Conservation (phyloP, 129 eudicot species). For the Ambrosia trifida region DNA sequence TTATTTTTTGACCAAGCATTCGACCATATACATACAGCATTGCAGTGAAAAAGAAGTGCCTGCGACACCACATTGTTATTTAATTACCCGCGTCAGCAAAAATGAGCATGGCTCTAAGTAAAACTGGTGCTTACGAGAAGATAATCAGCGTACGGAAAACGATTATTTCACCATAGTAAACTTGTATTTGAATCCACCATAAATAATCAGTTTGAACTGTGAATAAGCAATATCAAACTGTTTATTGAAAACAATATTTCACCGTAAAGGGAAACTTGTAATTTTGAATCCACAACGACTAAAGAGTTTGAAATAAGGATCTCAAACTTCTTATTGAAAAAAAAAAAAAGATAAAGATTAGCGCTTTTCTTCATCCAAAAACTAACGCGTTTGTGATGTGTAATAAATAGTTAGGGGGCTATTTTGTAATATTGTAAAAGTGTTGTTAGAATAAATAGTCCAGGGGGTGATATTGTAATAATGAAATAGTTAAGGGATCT, state of each 20-base stretch:
- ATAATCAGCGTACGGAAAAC: background rate
- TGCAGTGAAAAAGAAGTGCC: constrained; percentile 91
- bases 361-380: background rate
- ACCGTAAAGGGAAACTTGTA: background rate
- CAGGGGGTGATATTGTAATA: no score
- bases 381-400: background rate
- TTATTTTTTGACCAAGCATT: constrained; percentile 63
- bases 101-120: background rate
- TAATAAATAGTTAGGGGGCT: no score
- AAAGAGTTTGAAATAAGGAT: background rate
- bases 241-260: background rate
- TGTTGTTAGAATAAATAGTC: no score
- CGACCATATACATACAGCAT: constrained; percentile 88
- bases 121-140: background rate
- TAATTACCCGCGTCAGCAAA: constrained; percentile 8
- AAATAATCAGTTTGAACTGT: background rate
- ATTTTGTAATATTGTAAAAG: no score
- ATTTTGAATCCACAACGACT: background rate
- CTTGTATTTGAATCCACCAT: background rate
- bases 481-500: no score
- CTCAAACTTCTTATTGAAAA: background rate
- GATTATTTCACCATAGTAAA: background rate
- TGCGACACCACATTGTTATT: constrained; percentile 29
- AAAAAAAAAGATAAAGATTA: background rate
- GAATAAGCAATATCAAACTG: background rate